A percentile compares a stretch with the other conserved stretches of the same genome.
Evolutionary conservation across 345 rosid genomes (phyloP).

Genomic region (Diplotaxis tenuifolia): DNA sequence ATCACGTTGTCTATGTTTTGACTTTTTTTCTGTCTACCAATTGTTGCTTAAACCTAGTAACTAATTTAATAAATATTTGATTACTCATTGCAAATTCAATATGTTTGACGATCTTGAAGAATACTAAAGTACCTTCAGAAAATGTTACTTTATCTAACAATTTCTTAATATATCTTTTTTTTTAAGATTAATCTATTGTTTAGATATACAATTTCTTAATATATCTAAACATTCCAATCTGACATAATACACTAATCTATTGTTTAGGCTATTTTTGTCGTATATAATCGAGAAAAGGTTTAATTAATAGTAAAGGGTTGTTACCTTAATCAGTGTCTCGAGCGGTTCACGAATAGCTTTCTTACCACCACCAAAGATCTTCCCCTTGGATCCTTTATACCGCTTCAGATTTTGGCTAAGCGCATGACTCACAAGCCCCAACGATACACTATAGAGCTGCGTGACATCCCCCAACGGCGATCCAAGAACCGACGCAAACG

Average conservation of each 20-base stretch:
- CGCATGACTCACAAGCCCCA: slow-evolving; percentile 54
- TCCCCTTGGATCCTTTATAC: slow-evolving; percentile 21
- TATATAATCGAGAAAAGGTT: not conserved
- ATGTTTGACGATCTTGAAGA: not conserved
- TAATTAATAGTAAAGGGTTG: not conserved
- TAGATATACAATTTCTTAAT: not conserved
- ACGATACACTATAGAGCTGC: slow-evolving; percentile 52
- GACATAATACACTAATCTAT: not conserved
- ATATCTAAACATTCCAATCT: slow-evolving; percentile 13
- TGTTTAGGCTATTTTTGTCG: not conserved
- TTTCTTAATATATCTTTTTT: slow-evolving; percentile 1
- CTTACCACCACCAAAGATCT: slow-evolving; percentile 30
- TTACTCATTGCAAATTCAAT: too few species aligned
- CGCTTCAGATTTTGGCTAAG: slow-evolving; percentile 43
- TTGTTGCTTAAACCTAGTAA: not conserved
- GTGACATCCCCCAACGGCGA: slow-evolving; percentile 45
- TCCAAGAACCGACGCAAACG: slow-evolving; percentile 35
- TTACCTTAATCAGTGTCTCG: slow-evolving; percentile 55
- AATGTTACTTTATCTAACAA: not conserved
- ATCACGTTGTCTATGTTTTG: not conserved
- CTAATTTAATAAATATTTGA: not conserved
- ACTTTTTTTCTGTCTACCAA: not conserved
- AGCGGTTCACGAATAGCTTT: slow-evolving; percentile 51
- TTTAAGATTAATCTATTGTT: too few species aligned
- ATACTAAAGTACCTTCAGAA: not conserved